These are phyloP conservation scores for Achaetomium macrosporum DNA, from an alignment of 2,329 filamentous ascomycete genomes.

Conservation along the genomic window DNA sequence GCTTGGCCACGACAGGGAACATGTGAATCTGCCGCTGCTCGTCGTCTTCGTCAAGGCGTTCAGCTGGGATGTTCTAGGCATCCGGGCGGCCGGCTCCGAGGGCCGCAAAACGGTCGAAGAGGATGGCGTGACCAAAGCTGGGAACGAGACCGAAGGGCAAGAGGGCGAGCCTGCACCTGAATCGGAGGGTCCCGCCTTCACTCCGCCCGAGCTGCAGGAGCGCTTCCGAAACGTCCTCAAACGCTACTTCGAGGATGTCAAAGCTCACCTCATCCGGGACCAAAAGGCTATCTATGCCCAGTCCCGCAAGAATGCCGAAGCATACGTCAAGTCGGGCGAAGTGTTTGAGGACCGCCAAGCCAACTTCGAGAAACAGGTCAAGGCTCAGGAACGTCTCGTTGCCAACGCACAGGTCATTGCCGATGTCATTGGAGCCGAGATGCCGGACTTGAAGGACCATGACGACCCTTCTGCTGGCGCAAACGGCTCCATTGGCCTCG, in stretches of 20 bases:
- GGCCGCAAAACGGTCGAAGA: conserved; percentile 80
- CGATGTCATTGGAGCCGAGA: conserved; percentile 80
- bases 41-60: conserved; percentile 96
- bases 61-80: conserved; percentile 88
- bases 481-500: conserved; percentile 79
- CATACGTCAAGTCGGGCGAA: conserved; percentile 96
- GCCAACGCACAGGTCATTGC: conserved; percentile 87
- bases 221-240: conserved; percentile 80
- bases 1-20: conserved; percentile 87
- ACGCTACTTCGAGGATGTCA: conserved; percentile 90
- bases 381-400: conserved; percentile 83
- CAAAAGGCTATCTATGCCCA: conserved; percentile 84
- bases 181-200: conserved; percentile 65
- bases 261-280: conserved; percentile 79
- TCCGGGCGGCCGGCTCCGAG: conserved; percentile 64
- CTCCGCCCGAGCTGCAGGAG: conserved; percentile 69
- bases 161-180: conserved; percentile 38
- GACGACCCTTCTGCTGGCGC: conserved; percentile 60
- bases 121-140: conserved; percentile 60
- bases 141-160: conserved; percentile 40
- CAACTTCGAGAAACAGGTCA: conserved; percentile 90
- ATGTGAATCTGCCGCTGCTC: conserved; percentile 81
- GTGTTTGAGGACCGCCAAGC: conserved; percentile 96
- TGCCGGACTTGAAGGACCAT: conserved; percentile 86
- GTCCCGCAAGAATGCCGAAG: conserved; percentile 90